Conservation (phyloP, 2,329 filamentous ascomycete species). For the Phaeosphaeria sp. region DNA sequence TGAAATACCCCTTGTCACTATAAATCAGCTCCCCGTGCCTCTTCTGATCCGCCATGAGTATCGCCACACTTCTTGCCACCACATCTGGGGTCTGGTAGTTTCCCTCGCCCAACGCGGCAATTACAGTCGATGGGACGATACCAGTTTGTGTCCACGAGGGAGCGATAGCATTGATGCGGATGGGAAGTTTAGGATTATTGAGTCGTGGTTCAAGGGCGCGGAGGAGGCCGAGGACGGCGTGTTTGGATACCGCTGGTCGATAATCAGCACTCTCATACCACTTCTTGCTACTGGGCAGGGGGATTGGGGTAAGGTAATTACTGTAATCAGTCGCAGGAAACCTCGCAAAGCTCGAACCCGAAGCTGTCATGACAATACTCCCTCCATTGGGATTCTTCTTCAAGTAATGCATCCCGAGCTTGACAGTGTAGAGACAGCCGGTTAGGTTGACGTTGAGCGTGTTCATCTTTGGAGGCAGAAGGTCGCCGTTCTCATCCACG, state of each 20-base stretch:
- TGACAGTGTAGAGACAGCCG: constrained; percentile 39
- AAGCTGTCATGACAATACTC: constrained; percentile 42
- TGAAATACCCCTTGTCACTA: constrained; percentile 28
- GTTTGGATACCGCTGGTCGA: constrained; percentile 35
- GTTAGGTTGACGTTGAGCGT: constrained; percentile 39
- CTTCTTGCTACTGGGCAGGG: no score
- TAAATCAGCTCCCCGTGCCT: constrained; percentile 38
- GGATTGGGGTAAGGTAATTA: no score
- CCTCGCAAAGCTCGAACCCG: constrained; percentile 33
- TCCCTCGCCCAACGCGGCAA: constrained; percentile 22
- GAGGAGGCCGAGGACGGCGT: constrained; percentile 40
- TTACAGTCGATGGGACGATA: constrained; percentile 22
- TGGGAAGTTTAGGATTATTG: constrained; percentile 25
- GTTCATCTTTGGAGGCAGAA: constrained; percentile 32
- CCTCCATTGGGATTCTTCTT: constrained; percentile 33
- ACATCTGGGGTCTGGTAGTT: constrained; percentile 31
- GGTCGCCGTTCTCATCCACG: constrained; percentile 36
- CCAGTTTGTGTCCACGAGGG: constrained; percentile 42
- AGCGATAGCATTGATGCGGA: constrained; percentile 44
- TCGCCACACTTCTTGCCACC: constrained; percentile 27
- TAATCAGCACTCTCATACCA: no score
- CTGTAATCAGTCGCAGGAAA: constrained; percentile 41
- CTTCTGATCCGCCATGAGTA: constrained; percentile 36
- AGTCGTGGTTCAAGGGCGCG: constrained; percentile 31
- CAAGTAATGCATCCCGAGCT: constrained; percentile 37